Evolutionary conservation across 257 asterid genomes (phyloP), one percentile per base, ranked within the genome.

Genomic region (Thymus mandschuricus): DNA sequence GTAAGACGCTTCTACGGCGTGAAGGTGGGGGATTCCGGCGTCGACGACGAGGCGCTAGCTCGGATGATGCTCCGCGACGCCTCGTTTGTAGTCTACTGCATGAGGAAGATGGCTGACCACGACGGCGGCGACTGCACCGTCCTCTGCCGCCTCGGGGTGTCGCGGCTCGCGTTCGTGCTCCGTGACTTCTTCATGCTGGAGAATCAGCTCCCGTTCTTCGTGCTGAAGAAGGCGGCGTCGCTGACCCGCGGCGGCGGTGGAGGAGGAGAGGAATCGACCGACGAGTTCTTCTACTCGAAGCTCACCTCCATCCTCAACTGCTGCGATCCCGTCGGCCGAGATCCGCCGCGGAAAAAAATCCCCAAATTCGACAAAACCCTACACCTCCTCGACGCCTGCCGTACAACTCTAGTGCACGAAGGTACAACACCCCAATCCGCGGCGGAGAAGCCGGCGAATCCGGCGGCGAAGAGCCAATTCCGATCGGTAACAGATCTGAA

Each of bases 51-150:
- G 5, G 66, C 7, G 0, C 5, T 75, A 44, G 45, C 61, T 4
- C 28, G 52, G 5, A 68, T 69, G 66, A 62, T 69, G 52, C 60
- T 75, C 13, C 44, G 21, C 4, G 80, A 69, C 21, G 71, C 66
- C 29, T 61, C 60, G 7, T 67, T 75, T 58, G 1, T 75, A 40
- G 1, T 51, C 10, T 51, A 51, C 51, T 50, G 46, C 50, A 34
- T 67, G 62, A 21, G 6, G 62, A 15, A 3, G 7, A 2, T n/a
- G 9, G 5, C 33, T 4, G 1, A 3, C 1, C 8, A 48, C 27
- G 21, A 21, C 21, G 11, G 33, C n/a, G 48, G 33, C 13, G 3
- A 4, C 29, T 50, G 28, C 34, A 5, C 21, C 21, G 15, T 51
- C 50, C 46, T 6, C 49, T n/a, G 1, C 0, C 28, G 40, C 38